These are phyloP conservation scores for Pseudofabraea citricarpa DNA, from an alignment of 2,329 filamentous ascomycete genomes.

Conservation along the genomic window DNA sequence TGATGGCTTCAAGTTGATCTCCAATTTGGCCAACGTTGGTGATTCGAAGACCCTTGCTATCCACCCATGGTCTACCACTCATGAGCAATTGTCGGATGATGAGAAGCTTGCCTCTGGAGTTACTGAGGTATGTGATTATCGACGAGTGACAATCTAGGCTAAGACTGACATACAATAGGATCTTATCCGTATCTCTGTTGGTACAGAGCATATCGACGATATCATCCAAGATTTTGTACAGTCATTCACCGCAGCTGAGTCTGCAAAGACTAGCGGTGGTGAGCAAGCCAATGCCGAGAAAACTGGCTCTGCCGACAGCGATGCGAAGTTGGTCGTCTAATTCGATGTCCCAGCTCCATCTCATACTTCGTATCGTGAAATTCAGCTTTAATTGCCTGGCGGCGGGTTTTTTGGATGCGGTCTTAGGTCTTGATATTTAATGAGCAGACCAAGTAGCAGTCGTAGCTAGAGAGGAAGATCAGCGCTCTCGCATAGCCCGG, in stretches of 20 bases:
- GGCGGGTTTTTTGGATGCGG: too few relatives aligned
- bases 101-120: constrained; percentile 80
- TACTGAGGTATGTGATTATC: constrained; percentile 52
- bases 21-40: constrained; percentile 92
- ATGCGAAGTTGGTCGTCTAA: constrained; percentile 24
- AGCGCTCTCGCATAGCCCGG: too few relatives aligned
- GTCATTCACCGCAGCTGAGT: constrained; percentile 64
- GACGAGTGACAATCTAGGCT: too few relatives aligned
- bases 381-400: too few relatives aligned
- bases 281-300: constrained; percentile 14
- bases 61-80: constrained; percentile 92
- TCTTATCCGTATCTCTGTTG: constrained; percentile 90
- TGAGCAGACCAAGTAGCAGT: too few relatives aligned
- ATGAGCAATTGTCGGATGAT: constrained; percentile 82
- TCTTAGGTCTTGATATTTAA: too few relatives aligned
- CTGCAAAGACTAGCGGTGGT: constrained; percentile 29
- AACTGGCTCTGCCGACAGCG: constrained; percentile 13
- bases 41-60: constrained; percentile 94
- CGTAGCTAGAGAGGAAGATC: too few relatives aligned
- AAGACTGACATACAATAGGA: constrained; percentile 49
- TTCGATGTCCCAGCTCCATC: too few relatives aligned
- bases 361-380: too few relatives aligned
- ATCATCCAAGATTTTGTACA: constrained; percentile 96
- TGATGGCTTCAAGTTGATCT: constrained; percentile 91
- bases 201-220: constrained; percentile 94